Conservation (phyloP, 2,329 filamentous ascomycete genomes). For the Leptoxyphium fumago region DNA sequence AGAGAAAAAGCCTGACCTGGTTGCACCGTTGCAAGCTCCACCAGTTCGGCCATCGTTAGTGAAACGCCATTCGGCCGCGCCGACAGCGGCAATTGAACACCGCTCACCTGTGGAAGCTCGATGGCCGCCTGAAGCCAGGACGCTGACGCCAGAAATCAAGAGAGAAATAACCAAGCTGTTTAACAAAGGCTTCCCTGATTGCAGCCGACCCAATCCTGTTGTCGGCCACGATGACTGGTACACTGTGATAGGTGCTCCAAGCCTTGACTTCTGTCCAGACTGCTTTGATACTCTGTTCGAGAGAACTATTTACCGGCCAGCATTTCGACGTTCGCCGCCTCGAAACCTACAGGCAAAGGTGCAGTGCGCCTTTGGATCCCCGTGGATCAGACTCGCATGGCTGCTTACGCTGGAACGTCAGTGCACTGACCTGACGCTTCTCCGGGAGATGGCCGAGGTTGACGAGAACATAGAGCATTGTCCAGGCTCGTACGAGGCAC, state of each 20-base stretch:
- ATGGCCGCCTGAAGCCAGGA: background rate
- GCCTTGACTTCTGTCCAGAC: constrained; percentile 67
- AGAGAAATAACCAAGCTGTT: constrained; percentile 34
- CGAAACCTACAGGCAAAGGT: constrained; percentile 44
- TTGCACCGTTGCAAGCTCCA: constrained; percentile 5
- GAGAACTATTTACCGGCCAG: constrained; percentile 49
- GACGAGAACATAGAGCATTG: constrained; percentile 42
- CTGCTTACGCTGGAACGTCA: constrained; percentile 60
- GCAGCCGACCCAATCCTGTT: constrained; percentile 49
- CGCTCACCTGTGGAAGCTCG: constrained; percentile 1
- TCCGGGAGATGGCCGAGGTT: constrained; percentile 55
- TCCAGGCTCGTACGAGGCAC: constrained; percentile 40
- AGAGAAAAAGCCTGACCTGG: constrained; percentile 2
- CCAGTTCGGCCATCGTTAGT: constrained; percentile 6
- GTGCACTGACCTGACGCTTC: constrained; percentile 48
- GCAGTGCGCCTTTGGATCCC: constrained; percentile 64
- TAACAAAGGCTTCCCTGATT: constrained; percentile 42
- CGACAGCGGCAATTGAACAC: constrained; percentile 3
- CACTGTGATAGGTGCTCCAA: constrained; percentile 53
- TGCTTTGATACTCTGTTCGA: constrained; percentile 61
- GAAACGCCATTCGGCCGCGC: constrained; percentile 5
- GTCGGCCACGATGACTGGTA: constrained; percentile 64
- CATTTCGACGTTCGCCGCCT: constrained; percentile 48
- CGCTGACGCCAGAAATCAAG: constrained; percentile 2
- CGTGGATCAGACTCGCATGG: constrained; percentile 78